Evolutionary conservation across 2,329 filamentous ascomycete species (phyloP), one percentile per base, ranked within the genome.

Genomic region (Cryphonectria carpinicola): DNA sequence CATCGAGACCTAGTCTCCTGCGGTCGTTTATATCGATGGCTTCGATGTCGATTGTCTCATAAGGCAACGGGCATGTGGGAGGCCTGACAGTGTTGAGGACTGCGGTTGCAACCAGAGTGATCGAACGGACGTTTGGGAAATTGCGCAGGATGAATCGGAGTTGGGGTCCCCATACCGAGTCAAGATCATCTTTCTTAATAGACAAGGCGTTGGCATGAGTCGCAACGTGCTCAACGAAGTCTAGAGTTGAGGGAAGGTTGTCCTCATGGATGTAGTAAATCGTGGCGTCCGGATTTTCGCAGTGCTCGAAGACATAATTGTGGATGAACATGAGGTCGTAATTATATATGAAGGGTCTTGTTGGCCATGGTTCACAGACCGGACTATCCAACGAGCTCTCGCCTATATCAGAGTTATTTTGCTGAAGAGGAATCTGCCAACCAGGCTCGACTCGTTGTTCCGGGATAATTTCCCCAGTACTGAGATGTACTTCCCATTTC

Each of bases 291-390:
- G 68, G 35, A 3, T 56, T 43, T 35, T 72, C 70, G 43, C 52
- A 72, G 39, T 72, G 41, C 11, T 70, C 25, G 19, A 72, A 72
- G 2, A 72, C 66, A 17, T 70, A 70, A 56, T 61, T 67, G 35
- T 62, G 60, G 43, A 72, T 67, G 61, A 72, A 70, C 1, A 72
- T 46, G 25, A 72, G 63, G 35, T 72, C 70, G 28, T 67, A 66
- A 25, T 39, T 14, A 17, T 28, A 6, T 22, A 13, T 4, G 52
- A 35, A n/a, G 4, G n/a, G 17, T 43, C 32, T 17, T 37, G 25
- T 5, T 58, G 58, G 13, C 54, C 25, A 8, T 19, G 25, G 1
- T 4, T 32, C 14, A 11, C n/a, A 14, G 6, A 35, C 5, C 6
- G 28, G 13, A 35, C 5, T 8, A 8, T 3, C 28, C 0, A 19